Percentiles rank a stretch among this genome's conserved stretches.
Evolutionary conservation across 208 protist genomes (phyloP).

Genomic region (Borovskyia barvae): DNA sequence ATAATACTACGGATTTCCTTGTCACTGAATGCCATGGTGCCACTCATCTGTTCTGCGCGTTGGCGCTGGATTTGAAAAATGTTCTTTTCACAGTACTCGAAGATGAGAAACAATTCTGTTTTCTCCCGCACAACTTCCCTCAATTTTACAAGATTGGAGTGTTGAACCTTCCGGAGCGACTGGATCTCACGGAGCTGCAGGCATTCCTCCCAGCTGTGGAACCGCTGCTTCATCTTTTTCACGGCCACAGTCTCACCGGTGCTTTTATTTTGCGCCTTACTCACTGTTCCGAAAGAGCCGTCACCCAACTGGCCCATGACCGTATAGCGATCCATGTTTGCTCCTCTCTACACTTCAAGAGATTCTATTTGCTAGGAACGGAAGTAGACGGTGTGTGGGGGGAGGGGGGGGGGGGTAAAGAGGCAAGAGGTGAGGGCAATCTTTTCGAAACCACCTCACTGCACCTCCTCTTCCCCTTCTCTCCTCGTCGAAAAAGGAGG

Average conservation of each 20-base stretch:
- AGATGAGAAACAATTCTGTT: slow-evolving; percentile 97
- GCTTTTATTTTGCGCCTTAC: slow-evolving; percentile 88
- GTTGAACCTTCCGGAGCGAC: slow-evolving; percentile 94
- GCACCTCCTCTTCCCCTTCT: no score
- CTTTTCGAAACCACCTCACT: no score
- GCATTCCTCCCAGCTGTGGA: slow-evolving; percentile 98
- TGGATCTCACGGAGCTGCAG: slow-evolving; percentile 96
- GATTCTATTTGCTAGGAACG: background rate
- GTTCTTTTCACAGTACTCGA: slow-evolving; percentile 97
- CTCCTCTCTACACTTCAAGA: no score
- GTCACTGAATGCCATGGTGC: slow-evolving; percentile 91
- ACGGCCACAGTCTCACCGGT: slow-evolving; percentile 96
- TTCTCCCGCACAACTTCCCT: slow-evolving; percentile 98
- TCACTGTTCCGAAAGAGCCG: slow-evolving; percentile 97
- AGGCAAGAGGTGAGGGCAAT: no score
- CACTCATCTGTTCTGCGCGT: slow-evolving; percentile 73
- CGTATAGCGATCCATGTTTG: slow-evolving; percentile 97
- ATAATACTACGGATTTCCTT: slow-evolving; percentile 94
- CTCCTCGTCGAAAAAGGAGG: no score
- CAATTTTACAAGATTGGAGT: slow-evolving; percentile 97
- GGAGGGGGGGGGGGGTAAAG: no score
- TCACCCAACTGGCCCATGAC: slow-evolving; percentile 94
- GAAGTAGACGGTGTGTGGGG: no score
- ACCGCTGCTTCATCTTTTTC: slow-evolving; percentile 99
- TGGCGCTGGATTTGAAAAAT: slow-evolving; percentile 96